Percentiles rank a stretch among this genome's conserved stretches.
phyloP scores from a whole-genome alignment of 1,139 yeast species.

The Debaryomyces sp. region DNA sequence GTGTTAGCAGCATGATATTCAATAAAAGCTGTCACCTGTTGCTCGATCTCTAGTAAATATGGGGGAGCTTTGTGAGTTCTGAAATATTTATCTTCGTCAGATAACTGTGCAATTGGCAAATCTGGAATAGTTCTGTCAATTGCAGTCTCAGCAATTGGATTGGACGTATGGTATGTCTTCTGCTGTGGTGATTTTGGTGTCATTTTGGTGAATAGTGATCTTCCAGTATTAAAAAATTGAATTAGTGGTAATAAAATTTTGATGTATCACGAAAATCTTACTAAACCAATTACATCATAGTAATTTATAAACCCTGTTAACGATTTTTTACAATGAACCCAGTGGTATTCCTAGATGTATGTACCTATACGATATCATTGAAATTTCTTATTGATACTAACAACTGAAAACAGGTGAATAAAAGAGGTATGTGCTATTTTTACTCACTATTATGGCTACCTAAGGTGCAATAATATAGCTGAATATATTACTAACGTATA shows the following conservation, averaged over 20 bases:
- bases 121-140: conserved; percentile 77
- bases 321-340: conserved; percentile 20
- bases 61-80: conserved; percentile 70
- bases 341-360: conserved; percentile 41
- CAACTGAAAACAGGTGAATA: conserved; percentile 19
- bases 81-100: conserved; percentile 80
- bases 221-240: neutral
- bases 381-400: conserved; percentile 10
- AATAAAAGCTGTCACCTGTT: conserved; percentile 62
- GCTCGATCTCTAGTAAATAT: conserved; percentile 64
- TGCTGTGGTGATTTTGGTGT: conserved; percentile 14
- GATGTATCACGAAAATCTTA: neutral
- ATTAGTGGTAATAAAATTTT: neutral
- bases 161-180: conserved; percentile 56
- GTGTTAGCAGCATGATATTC: conserved; percentile 39
- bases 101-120: conserved; percentile 73
- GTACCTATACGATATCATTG: conserved; percentile 12
- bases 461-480: neutral
- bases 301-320: neutral
- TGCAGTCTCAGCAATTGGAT: conserved; percentile 72
- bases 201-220: conserved; percentile 4
- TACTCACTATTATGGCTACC: neutral
- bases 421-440: conserved; percentile 23
- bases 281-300: neutral
- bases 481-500: conserved; percentile 9